phyloP scores from a whole-genome alignment of 2,329 filamentous ascomycete species.

The Pseudogymnoascus sp. region DNA sequence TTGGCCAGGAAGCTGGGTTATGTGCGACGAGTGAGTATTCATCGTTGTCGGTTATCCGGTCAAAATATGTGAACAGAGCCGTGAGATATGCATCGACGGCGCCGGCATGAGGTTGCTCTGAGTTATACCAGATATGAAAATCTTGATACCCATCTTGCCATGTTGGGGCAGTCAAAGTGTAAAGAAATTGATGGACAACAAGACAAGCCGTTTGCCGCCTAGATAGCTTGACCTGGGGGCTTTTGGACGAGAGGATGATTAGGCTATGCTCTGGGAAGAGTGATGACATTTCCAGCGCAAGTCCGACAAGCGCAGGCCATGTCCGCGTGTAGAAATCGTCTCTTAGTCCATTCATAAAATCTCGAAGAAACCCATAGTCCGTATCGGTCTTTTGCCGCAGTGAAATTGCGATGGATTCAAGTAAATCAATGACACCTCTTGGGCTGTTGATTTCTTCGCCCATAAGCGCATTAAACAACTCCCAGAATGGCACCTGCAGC shows the following conservation, averaged over 20 bases:
- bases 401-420: neutral
- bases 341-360: neutral
- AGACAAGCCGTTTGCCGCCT: neutral
- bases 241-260: neutral
- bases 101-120: neutral
- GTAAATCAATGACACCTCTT: neutral
- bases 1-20: neutral
- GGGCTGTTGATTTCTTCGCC: neutral
- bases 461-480: neutral
- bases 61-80: neutral
- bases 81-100: neutral
- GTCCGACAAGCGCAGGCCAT: neutral
- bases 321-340: neutral
- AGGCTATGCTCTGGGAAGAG: neutral
- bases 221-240: neutral
- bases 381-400: neutral
- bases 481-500: neutral
- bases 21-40: neutral
- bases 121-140: neutral
- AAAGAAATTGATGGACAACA: slow-evolving; percentile 1
- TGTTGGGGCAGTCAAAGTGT: neutral
- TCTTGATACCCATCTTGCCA: neutral
- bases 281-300: neutral
- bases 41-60: neutral
- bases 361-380: neutral